Evolutionary conservation across 148 eudicot species (phyloP), one percentile per base, ranked within the genome.

Genomic region (Selenicereus undatus): DNA sequence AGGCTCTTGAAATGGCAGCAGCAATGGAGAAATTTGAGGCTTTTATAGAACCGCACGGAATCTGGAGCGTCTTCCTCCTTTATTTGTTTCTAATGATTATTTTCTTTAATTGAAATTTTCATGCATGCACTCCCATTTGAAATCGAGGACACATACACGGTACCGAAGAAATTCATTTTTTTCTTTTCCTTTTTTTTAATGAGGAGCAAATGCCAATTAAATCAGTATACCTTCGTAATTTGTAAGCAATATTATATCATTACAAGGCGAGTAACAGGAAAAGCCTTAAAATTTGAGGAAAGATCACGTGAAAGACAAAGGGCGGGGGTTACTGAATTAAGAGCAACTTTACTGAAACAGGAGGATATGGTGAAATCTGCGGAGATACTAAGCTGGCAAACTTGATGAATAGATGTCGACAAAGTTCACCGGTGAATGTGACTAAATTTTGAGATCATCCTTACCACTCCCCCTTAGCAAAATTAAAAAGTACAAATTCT

Each of bases 311-410:
- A 76, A 76, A 24, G 70, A 43, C 11, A 45, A 43, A 0, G 66
- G 66, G 76, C 22, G 66, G 74, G 76, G 43, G 66, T 43, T 79
- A 79, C 65, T 45, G 16, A 21, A 69, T 76, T 42, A 79, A 79
- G 71, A 76, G 73, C 10, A 27, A 76, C 32, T 14, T 80, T 80
- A 76, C 80, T 60, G 24, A 84, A 71, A 65, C 22, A 11, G 51
- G 80, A 77, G 0, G 70, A 84, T 71, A 76, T 51, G 70, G 70
- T 66, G n/a, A 70, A 16, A 69, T 68, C 75, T 18, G 65, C 17
- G 18, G 39, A 27, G 78, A 74, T 73, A 74, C 75, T 42, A 43
- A 29, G 2, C n/a, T 0, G 29, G 39, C 16, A 64, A 26, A 27
- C 22, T 42, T 54, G 73, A 74, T 13, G 74, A 21, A 51, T 35